A percentile compares a stretch with the other conserved stretches of the same genome.
phyloP scores from a whole-genome alignment of 139 green algal genomes.

The Closterium sp. region DNA sequence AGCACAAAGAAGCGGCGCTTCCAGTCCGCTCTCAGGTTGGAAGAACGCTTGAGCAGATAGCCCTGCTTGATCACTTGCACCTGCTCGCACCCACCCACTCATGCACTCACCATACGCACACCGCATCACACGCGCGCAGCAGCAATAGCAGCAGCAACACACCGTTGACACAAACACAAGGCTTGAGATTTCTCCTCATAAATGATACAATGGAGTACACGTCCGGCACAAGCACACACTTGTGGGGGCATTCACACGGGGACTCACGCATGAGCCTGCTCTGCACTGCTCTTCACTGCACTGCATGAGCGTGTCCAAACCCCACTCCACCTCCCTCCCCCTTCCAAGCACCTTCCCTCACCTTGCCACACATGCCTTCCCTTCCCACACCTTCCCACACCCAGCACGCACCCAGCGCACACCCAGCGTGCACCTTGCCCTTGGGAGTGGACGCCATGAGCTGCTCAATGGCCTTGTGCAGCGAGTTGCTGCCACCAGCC shows the following conservation, averaged over 20 bases:
- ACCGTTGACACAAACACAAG: too few relatives aligned
- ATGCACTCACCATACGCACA: neutral
- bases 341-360: neutral
- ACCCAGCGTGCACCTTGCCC: constrained; percentile 20
- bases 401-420: neutral
- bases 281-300: too few relatives aligned
- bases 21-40: constrained; percentile 67
- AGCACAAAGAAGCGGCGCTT: constrained; percentile 87
- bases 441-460: constrained; percentile 18
- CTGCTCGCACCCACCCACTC: neutral
- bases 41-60: constrained; percentile 77
- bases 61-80: constrained; percentile 58
- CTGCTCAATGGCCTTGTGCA: constrained; percentile 30
- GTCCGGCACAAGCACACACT: too few relatives aligned
- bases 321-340: neutral
- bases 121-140: neutral
- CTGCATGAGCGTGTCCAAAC: neutral
- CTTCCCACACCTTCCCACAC: neutral
- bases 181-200: too few relatives aligned
- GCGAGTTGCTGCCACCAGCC: constrained; percentile 3
- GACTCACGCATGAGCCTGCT: too few relatives aligned
- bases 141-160: neutral
- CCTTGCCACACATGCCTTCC: too few relatives aligned
- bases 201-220: too few relatives aligned
- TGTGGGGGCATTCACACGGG: too few relatives aligned